These are phyloP conservation scores for Aspergillus cristatus DNA, from an alignment of 495 filamentous ascomycete species.

Conservation along the genomic window DNA sequence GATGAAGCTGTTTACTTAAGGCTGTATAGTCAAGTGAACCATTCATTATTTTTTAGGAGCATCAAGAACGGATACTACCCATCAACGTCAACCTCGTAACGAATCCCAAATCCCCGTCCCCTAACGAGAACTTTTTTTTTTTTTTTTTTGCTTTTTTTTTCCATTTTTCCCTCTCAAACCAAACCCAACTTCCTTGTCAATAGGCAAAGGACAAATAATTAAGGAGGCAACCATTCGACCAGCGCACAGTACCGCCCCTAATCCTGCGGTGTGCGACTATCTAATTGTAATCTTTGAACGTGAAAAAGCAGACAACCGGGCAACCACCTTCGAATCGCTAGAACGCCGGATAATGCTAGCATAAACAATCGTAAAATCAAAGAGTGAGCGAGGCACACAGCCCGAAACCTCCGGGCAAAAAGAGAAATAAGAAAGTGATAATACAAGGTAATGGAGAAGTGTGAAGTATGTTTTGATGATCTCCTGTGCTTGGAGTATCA, in stretches of 20 bases:
- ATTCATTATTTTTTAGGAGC: too few species aligned
- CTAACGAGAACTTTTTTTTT: neutral
- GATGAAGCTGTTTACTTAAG: too few species aligned
- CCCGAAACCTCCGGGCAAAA: conserved; percentile 39
- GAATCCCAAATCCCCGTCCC: too few species aligned
- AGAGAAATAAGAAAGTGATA: conserved; percentile 36
- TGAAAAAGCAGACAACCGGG: conserved; percentile 17
- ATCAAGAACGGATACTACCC: too few species aligned
- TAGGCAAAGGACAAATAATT: conserved; percentile 10
- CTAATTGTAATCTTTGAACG: conserved; percentile 32
- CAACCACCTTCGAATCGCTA: conserved; percentile 36
- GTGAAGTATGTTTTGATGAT: conserved; percentile 22
- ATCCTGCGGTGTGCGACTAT: conserved; percentile 41
- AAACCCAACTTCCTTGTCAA: conserved; percentile 1
- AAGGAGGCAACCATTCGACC: conserved; percentile 49
- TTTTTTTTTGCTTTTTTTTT: neutral
- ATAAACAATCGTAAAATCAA: conserved; percentile 28
- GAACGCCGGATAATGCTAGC: conserved; percentile 44
- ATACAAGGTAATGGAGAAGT: conserved; percentile 44
- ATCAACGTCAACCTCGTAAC: too few species aligned
- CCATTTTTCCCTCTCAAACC: neutral
- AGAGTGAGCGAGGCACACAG: conserved; percentile 9
- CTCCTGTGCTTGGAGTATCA: conserved; percentile 16
- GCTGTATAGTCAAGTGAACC: too few species aligned
- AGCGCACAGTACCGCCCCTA: conserved; percentile 51